Percentiles rank a stretch among this genome's conserved stretches.
Conservation (phyloP, 2,329 filamentous ascomycete genomes). For the Trichoderma sp. region DNA sequence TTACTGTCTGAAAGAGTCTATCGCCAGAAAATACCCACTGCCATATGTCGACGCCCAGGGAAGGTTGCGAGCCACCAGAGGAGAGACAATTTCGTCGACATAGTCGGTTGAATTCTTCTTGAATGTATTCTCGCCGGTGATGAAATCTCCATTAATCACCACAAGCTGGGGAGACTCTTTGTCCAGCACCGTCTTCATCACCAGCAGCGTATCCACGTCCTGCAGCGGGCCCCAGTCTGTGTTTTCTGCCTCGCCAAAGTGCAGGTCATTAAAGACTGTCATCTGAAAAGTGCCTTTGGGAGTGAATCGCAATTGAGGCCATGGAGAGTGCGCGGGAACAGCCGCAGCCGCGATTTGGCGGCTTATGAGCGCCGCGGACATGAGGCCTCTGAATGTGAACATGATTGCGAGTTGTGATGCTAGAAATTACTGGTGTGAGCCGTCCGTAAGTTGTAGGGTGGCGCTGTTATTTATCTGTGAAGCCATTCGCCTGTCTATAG, state of each 20-base stretch:
- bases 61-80: background rate
- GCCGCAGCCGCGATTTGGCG: background rate
- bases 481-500: background rate
- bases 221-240: conserved; percentile 9
- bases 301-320: background rate
- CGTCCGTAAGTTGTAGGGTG: too few relatives aligned
- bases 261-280: conserved; percentile 10
- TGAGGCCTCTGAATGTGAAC: background rate
- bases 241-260: conserved; percentile 5
- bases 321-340: background rate
- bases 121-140: background rate
- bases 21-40: background rate
- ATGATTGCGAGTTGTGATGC: background rate
- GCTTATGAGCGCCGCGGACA: background rate
- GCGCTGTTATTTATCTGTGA: background rate
- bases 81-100: background rate
- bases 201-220: conserved; percentile 4
- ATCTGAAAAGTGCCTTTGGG: conserved; percentile 9
- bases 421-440: too few relatives aligned
- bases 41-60: background rate
- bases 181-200: background rate
- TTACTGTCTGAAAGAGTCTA: background rate
- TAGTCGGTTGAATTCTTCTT: background rate
- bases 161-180: background rate
- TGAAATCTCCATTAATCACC: background rate